Evolutionary conservation across 2,329 filamentous ascomycete species (phyloP), one percentile per base, ranked within the genome.

Genomic region (Sporothrix curviconia): DNA sequence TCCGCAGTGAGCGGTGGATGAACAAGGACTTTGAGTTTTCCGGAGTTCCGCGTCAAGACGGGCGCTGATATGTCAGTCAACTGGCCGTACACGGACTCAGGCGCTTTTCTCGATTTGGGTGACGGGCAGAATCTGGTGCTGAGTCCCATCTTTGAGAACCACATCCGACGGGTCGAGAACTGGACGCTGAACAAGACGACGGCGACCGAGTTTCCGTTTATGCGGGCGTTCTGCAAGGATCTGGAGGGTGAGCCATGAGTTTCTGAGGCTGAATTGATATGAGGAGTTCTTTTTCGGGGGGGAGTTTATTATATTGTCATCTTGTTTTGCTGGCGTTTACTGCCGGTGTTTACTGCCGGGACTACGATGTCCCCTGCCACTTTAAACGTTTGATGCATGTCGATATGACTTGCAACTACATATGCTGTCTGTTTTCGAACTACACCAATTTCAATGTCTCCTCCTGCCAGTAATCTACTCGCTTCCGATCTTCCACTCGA

Each of bases 81-180:
- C 50, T 59, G 57, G 59, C 59, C 57, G 7, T 61, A 56, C 42
- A 55, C 54, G 2, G 59, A 59, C 46, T 59, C 57, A 14, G 59
- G 51, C 11, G 43, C 51, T 2, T 47, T 57, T 8, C 28, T 57
- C 6, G 59, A 61, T 9, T 22, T 56, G 7, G 57, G 46, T 4
- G 59, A 61, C 30, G 54, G 59, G 11, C 57, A 57, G 15, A 58
- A 52, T 24, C 44, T 59, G 2, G 34, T 49, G 3, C 42, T 61
- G 12, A 61, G 46, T 22, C 60, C 60, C 3, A 43, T 47, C 12
- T 61, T 61, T n/a, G 57, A 59, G 25, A 46, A 24, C n/a, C 59
- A 61, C 50, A 59, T 59, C 3, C 49, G 58, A 3, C 28, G 44
- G 3, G 36, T 36, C 1, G 42, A 59, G 11, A 59, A 59, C 43